Percentiles rank a stretch among this genome's conserved stretches.
Evolutionary conservation across 805 yeast species (phyloP).

Genomic region (Spathaspora gorwiae): DNA sequence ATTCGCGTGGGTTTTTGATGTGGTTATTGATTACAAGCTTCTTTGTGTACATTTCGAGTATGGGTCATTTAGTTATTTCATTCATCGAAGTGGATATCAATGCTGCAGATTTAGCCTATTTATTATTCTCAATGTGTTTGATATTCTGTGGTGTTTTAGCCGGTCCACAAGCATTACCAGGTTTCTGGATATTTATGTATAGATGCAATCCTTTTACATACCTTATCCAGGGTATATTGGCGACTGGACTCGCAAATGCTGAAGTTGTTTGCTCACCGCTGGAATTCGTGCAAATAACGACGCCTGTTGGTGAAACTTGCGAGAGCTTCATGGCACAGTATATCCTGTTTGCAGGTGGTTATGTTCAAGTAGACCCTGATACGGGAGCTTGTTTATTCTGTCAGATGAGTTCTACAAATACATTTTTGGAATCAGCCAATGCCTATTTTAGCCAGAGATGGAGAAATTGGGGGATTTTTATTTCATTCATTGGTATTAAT

Average conservation of each 20-base stretch:
- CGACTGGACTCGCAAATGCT: slow-evolving; percentile 23
- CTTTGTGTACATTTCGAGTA: slow-evolving; percentile 20
- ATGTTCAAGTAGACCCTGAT: slow-evolving; percentile 30
- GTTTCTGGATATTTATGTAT: slow-evolving; percentile 69
- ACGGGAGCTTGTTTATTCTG: slow-evolving; percentile 61
- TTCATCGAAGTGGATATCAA: slow-evolving; percentile 28
- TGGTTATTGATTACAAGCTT: slow-evolving; percentile 27
- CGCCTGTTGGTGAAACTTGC: slow-evolving; percentile 21
- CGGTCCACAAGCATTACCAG: slow-evolving; percentile 24
- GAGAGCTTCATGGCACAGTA: slow-evolving; percentile 19
- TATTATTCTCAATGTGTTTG: slow-evolving; percentile 29
- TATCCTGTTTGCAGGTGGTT: slow-evolving; percentile 44
- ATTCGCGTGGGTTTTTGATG: slow-evolving; percentile 33
- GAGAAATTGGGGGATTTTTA: slow-evolving; percentile 61
- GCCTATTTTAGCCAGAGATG: slow-evolving; percentile 52
- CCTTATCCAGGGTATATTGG: slow-evolving; percentile 50
- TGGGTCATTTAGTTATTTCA: slow-evolving; percentile 27
- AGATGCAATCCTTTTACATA: slow-evolving; percentile 64
- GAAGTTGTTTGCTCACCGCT: slow-evolving; percentile 31
- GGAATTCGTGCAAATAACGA: slow-evolving; percentile 13
- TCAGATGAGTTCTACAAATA: slow-evolving; percentile 51
- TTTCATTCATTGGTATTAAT: slow-evolving; percentile 31
- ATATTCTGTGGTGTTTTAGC: slow-evolving; percentile 35
- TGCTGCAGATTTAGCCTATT: slow-evolving; percentile 27
- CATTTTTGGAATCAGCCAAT: slow-evolving; percentile 45